These are phyloP conservation scores for Puccinia coronata DNA, from an alignment of 1,284 basidiomycete genomes.

Conservation along the genomic window DNA sequence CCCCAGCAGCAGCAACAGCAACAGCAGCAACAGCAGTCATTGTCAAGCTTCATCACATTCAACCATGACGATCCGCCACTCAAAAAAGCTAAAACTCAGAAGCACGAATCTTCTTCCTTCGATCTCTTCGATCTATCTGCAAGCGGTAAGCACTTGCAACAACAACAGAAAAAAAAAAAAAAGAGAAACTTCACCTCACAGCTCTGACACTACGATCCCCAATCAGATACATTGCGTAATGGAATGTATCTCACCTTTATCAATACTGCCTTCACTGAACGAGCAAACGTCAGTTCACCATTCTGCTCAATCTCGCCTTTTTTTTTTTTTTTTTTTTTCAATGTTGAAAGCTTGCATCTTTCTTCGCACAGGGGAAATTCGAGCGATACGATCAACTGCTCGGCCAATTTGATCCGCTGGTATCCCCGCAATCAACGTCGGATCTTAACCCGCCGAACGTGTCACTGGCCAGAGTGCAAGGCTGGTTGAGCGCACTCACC, in stretches of 20 bases:
- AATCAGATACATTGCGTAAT: slow-evolving; percentile 21
- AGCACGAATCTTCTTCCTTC: slow-evolving; percentile 2
- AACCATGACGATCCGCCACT: slow-evolving; percentile 24
- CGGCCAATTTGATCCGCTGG: slow-evolving; percentile 61
- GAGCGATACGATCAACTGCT: slow-evolving; percentile 64
- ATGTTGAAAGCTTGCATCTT: no score
- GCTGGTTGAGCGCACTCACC: slow-evolving; percentile 63
- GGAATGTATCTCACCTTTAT: slow-evolving; percentile 46
- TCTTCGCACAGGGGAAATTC: slow-evolving; percentile 57
- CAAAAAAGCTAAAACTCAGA: slow-evolving; percentile 11
- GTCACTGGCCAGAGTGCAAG: slow-evolving; percentile 54
- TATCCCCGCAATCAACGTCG: slow-evolving; percentile 51
- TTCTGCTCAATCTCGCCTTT: not conserved
- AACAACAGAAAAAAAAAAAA: not conserved
- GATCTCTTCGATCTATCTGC: slow-evolving; percentile 26
- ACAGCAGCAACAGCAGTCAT: not conserved
- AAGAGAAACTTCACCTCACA: not conserved
- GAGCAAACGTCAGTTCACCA: slow-evolving; percentile 29
- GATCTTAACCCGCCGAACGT: slow-evolving; percentile 37
- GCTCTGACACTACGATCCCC: not conserved
- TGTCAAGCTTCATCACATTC: slow-evolving; percentile 22
- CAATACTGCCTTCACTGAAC: slow-evolving; percentile 44
- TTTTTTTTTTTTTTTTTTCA: not conserved
- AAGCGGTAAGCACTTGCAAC: slow-evolving; percentile 6
- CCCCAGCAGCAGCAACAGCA: not conserved